Percentiles rank a stretch among this genome's conserved stretches.
These are phyloP conservation scores for Pleurotus sapidus DNA, from an alignment of 768 basidiomycete species.

Conservation along the genomic window DNA sequence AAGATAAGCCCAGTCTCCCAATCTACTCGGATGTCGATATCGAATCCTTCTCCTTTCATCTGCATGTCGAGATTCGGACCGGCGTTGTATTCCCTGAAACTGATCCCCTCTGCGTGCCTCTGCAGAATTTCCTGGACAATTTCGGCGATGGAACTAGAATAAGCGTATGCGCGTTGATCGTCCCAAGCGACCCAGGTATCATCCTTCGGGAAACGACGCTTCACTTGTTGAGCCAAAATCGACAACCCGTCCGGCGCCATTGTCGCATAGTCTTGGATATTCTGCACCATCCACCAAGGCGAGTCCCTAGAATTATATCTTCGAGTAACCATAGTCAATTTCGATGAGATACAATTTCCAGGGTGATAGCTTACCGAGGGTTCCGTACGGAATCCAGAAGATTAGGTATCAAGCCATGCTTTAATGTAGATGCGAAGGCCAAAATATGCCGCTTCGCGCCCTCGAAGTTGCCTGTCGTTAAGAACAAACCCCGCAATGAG, in stretches of 20 bases:
- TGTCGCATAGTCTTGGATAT: slow-evolving; percentile 90
- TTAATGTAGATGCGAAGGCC: slow-evolving; percentile 88
- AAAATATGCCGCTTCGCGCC: slow-evolving; percentile 89
- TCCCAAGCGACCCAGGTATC: slow-evolving; percentile 95
- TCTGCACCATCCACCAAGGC: slow-evolving; percentile 99
- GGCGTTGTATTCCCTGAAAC: slow-evolving; percentile 95
- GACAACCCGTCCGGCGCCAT: slow-evolving; percentile 82
- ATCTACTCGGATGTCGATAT: slow-evolving; percentile 92
- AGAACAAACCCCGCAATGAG: slow-evolving; percentile 87
- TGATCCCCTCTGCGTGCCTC: slow-evolving; percentile 88
- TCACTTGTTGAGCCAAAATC: slow-evolving; percentile 78
- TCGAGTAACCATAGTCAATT: neutral
- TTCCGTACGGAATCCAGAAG: slow-evolving; percentile 84
- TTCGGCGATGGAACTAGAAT: slow-evolving; percentile 85
- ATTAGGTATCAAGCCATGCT: slow-evolving; percentile 96
- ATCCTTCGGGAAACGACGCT: slow-evolving; percentile 92
- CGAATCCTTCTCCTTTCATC: slow-evolving; percentile 91
- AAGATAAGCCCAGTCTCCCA: slow-evolving; percentile 90
- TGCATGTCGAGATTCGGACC: slow-evolving; percentile 97
- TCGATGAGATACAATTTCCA: neutral
- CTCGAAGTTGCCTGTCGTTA: slow-evolving; percentile 87
- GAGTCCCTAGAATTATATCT: slow-evolving; percentile 97
- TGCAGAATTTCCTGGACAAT: slow-evolving; percentile 96
- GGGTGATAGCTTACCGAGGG: slow-evolving; percentile 57
- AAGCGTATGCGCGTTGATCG: slow-evolving; percentile 77